Conservation (phyloP, 2,329 filamentous ascomycete species). For the Ascochyta pisi region DNA sequence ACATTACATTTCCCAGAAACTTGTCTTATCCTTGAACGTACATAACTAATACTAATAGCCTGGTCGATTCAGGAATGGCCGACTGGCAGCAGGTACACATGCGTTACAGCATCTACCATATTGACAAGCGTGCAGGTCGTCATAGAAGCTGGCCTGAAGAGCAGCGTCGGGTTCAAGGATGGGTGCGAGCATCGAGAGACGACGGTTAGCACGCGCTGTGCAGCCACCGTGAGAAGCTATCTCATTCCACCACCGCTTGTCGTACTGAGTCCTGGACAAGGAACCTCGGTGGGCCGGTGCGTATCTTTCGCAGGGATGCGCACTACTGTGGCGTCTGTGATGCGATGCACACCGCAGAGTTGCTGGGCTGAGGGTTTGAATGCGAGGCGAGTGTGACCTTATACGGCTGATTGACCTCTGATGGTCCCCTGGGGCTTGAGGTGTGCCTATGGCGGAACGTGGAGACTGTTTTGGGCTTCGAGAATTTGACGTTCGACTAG, state of each 20-base stretch:
- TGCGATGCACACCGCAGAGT: background rate
- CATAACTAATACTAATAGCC: background rate
- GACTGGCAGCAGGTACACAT: background rate
- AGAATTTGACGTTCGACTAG: background rate
- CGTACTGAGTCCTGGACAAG: constrained; percentile 1
- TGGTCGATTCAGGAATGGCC: background rate
- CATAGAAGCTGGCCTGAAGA: background rate
- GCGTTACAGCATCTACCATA: background rate
- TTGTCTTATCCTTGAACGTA: background rate
- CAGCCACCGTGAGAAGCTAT: constrained; percentile 8
- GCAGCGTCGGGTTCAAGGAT: constrained; percentile 16
- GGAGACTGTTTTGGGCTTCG: no score
- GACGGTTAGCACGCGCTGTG: constrained; percentile 1
- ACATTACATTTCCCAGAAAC: background rate
- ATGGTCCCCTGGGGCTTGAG: background rate
- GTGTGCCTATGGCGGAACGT: background rate
- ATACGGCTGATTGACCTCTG: background rate
- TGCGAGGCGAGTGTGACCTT: background rate
- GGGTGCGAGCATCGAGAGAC: constrained; percentile 15
- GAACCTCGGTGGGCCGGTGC: background rate
- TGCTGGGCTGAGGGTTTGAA: background rate
- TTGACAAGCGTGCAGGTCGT: background rate
- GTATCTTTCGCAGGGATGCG: background rate
- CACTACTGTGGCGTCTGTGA: background rate
- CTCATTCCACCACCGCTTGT: constrained; percentile 17